Evolutionary conservation across 2,329 filamentous ascomycete species (phyloP), one percentile per base, ranked within the genome.

Genomic region (Aspergillus bombycis): DNA sequence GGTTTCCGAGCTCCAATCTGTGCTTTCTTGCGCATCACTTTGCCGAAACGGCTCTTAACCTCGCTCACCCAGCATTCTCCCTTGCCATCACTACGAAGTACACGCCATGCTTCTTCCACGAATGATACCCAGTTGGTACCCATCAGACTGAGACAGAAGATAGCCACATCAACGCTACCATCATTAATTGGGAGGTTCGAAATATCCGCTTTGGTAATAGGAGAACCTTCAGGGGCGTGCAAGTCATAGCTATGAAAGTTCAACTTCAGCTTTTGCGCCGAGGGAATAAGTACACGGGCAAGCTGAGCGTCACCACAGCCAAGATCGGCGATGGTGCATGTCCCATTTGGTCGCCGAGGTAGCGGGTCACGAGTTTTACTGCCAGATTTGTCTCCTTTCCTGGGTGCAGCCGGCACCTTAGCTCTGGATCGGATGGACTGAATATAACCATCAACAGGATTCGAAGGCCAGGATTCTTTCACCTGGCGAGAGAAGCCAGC

Each of bases 81-180:
- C 66, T 81, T 82, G 36, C 80, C 95, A 74, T 95, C 94, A 86
- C 93, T 94, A 74, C 93, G 90, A 65, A 99, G 85, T 58, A 98
- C 85, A 60, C 95, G 89, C 82, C 93, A 96, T 16, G 94, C 94
- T 81, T 99, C 95, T 80, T 98, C 95, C 72, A 99, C 87, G 77
- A 99, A 98, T 71, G 93, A 89, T 59, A 96, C 86, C 94, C 95
- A 99, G 81, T 99, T 99, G 61, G 95, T 99, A 74, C 95, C 95
- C 95, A 99, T 99, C 63, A 99, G 87, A 57, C 94, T 95, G 36
- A 99, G 86, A 78, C 95, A 99, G 83, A 98, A 98, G 70, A 99
- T 89, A 56, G 92, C 92, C 6, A 99, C 85, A 77, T 99, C 93
- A 65, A 93, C 89, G 65, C 86, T 88, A 52, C 88, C 89, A 69